Conservation (phyloP, 257 asterid species). For the Nicotiana paniculata region DNA sequence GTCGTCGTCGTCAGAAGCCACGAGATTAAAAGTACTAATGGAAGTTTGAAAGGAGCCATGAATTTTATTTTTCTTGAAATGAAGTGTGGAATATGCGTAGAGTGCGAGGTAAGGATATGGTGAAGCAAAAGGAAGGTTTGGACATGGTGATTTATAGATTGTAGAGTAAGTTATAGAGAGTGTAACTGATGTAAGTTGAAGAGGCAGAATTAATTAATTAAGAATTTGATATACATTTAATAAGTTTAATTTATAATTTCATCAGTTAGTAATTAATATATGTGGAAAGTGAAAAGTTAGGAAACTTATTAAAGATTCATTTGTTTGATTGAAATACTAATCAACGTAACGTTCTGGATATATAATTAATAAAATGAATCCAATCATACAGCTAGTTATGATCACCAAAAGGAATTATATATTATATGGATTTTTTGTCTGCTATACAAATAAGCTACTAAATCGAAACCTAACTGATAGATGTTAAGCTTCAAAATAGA, state of each 20-base stretch:
- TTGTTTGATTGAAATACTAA: not conserved
- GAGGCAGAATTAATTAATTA: not conserved
- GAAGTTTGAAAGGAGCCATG: constrained; percentile 16
- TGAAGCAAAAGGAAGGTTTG: not conserved
- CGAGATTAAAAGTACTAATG: constrained; percentile 4
- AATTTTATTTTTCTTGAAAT: not conserved
- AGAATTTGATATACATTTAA: not conserved
- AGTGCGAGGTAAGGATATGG: not conserved
- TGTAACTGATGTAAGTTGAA: constrained; percentile 1
- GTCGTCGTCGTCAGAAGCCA: constrained; percentile 9
- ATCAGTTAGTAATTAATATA: not conserved
- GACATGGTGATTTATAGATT: not conserved
- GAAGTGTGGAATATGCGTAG: not conserved
- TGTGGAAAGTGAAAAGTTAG: not conserved
- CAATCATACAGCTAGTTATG: not conserved
- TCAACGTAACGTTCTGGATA: not conserved
- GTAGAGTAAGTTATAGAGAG: not conserved
- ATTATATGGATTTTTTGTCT: not conserved
- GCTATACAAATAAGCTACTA: not conserved
- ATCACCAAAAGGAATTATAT: not conserved
- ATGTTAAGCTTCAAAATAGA: no score
- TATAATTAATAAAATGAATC: not conserved
- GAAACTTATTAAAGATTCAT: not conserved
- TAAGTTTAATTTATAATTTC: not conserved
- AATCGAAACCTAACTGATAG: not conserved